Conservation (phyloP, 2,329 filamentous ascomycete species). For the Metarhizium album region DNA sequence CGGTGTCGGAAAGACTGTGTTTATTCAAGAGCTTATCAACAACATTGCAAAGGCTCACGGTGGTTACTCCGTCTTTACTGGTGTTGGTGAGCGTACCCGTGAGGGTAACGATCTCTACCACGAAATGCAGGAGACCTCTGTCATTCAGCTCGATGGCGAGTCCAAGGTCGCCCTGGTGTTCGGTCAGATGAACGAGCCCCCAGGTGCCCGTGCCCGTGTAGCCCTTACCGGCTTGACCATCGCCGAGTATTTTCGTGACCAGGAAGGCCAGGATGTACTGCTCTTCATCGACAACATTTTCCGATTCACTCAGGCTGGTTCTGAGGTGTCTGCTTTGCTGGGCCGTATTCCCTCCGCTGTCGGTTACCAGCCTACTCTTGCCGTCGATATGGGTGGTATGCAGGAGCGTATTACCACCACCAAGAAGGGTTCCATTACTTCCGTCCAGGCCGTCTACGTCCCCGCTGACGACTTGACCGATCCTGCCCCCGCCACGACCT, state of each 20-base stretch:
- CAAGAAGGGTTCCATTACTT: slow-evolving; percentile 98
- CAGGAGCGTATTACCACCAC: slow-evolving; percentile 99
- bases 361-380: slow-evolving; percentile 98
- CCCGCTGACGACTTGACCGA: slow-evolving; percentile 99
- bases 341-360: slow-evolving; percentile 99
- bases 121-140: slow-evolving; percentile 99
- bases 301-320: slow-evolving; percentile 99
- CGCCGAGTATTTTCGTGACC: slow-evolving; percentile 71
- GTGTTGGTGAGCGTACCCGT: slow-evolving; percentile 99
- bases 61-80: slow-evolving; percentile 99
- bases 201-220: slow-evolving; percentile 98
- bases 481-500: slow-evolving; percentile 97
- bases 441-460: slow-evolving; percentile 99
- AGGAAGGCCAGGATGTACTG: slow-evolving; percentile 85
- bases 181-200: slow-evolving; percentile 99
- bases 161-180: slow-evolving; percentile 99
- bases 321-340: slow-evolving; percentile 97
- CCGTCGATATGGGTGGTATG: slow-evolving; percentile 98
- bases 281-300: slow-evolving; percentile 99
- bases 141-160: slow-evolving; percentile 98
- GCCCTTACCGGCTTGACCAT: slow-evolving; percentile 81
- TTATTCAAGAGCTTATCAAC: slow-evolving; percentile 99
- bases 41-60: slow-evolving; percentile 99
- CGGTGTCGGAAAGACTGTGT: slow-evolving; percentile 99
- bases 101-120: slow-evolving; percentile 99